Conservation (phyloP, 192 early-diverging fungal genomes). For the Coemansia aciculifera region DNA sequence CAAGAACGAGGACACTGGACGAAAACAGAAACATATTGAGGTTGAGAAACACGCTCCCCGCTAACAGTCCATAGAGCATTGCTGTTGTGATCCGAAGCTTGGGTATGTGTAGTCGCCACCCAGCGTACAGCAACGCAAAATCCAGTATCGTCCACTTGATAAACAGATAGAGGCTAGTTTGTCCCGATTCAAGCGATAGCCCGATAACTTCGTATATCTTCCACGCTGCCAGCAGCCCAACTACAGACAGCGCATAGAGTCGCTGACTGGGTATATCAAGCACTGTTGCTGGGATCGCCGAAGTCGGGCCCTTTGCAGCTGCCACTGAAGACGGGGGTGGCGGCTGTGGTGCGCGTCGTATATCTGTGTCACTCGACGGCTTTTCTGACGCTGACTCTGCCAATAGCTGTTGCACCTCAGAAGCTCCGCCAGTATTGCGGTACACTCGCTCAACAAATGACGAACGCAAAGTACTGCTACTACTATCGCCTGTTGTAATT, state of each 20-base stretch:
- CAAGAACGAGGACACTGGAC: slow-evolving; percentile 39
- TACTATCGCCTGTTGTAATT: neutral
- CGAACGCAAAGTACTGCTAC: slow-evolving; percentile 11
- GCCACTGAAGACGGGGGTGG: neutral
- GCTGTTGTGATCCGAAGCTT: slow-evolving; percentile 14
- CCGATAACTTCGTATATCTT: slow-evolving; percentile 38
- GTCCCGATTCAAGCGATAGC: slow-evolving; percentile 14
- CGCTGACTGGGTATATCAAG: slow-evolving; percentile 50
- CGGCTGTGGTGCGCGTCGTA: slow-evolving; percentile 7
- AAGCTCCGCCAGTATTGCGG: slow-evolving; percentile 27
- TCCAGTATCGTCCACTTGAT: slow-evolving; percentile 47
- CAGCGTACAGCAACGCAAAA: slow-evolving; percentile 24
- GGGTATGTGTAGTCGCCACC: slow-evolving; percentile 39
- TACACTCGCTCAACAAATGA: slow-evolving; percentile 50
- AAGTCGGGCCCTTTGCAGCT: slow-evolving; percentile 4
- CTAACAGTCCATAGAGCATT: slow-evolving; percentile 18
- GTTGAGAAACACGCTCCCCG: slow-evolving; percentile 27
- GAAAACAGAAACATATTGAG: slow-evolving; percentile 45
- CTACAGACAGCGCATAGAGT: slow-evolving; percentile 28
- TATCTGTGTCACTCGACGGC: neutral
- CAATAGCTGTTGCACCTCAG: neutral
- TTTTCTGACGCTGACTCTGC: neutral
- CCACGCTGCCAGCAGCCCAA: slow-evolving; percentile 34
- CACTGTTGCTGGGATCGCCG: slow-evolving; percentile 39
- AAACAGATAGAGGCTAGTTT: slow-evolving; percentile 36